phyloP scores from a whole-genome alignment of 371 early-diverging fungal species.

The Mucor lusitanicus region DNA sequence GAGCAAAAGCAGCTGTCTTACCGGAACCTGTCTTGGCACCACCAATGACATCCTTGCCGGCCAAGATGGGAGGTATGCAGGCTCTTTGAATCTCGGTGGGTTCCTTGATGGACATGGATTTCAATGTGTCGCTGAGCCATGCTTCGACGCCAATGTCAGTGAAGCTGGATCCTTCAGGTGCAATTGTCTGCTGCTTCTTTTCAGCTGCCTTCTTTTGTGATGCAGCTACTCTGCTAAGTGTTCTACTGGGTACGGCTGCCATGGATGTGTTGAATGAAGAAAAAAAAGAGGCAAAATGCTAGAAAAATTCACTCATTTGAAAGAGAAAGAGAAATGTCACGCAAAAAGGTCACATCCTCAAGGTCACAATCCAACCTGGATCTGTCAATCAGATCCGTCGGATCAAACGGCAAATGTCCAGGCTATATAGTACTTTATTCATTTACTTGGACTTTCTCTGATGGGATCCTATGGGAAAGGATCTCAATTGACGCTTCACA shows the following conservation, averaged over 20 bases:
- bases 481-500: slow-evolving; percentile 20
- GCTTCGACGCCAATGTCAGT: slow-evolving; percentile 69
- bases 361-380: neutral
- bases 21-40: slow-evolving; percentile 99
- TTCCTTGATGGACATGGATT: slow-evolving; percentile 75
- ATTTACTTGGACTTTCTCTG: neutral
- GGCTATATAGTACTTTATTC: too few relatives aligned
- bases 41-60: slow-evolving; percentile 89
- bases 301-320: neutral
- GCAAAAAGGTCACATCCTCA: slow-evolving; percentile 2
- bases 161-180: slow-evolving; percentile 41
- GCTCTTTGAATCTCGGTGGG: slow-evolving; percentile 97
- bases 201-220: slow-evolving; percentile 15
- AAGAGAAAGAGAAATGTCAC: neutral
- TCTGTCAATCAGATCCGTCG: too few relatives aligned
- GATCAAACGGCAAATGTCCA: too few relatives aligned
- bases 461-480: slow-evolving; percentile 10
- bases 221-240: slow-evolving; percentile 30
- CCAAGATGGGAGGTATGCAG: slow-evolving; percentile 78
- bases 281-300: neutral
- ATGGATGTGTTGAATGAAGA: neutral
- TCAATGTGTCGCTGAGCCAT: slow-evolving; percentile 83
- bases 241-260: slow-evolving; percentile 17
- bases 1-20: slow-evolving; percentile 99
- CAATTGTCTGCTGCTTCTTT: slow-evolving; percentile 15